Evolutionary conservation across 2,329 filamentous ascomycete genomes (phyloP).

Genomic region (Polytolypa hystricis): DNA sequence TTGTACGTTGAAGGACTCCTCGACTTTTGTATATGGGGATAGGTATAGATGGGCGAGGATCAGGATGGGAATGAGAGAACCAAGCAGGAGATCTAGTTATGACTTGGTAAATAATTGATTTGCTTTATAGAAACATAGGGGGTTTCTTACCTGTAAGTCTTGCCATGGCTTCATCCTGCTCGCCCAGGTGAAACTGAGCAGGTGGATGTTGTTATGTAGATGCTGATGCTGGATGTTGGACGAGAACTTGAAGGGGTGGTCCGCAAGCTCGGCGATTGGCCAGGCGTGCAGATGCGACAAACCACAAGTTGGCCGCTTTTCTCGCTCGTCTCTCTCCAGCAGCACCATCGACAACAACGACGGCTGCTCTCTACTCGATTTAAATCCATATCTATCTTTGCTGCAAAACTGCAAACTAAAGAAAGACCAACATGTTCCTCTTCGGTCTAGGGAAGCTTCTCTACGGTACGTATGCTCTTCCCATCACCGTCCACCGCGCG

Average conservation of each 20-base stretch:
- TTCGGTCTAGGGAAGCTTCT: slow-evolving; percentile 60
- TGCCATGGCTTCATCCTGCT: slow-evolving; percentile 6
- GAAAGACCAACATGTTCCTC: slow-evolving; percentile 56
- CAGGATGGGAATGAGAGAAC: slow-evolving; percentile 49
- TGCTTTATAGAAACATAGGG: too few species aligned
- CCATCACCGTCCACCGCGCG: not conserved
- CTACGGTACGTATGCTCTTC: slow-evolving; percentile 45
- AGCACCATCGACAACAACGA: too few species aligned
- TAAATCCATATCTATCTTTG: too few species aligned
- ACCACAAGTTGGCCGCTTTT: too few species aligned
- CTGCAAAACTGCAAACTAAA: too few species aligned
- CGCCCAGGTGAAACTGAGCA: not conserved
- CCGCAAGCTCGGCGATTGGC: too few species aligned
- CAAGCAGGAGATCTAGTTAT: slow-evolving; percentile 31
- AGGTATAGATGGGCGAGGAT: slow-evolving; percentile 59
- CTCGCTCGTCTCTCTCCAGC: too few species aligned
- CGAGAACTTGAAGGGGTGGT: too few species aligned
- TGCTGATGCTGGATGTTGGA: slow-evolving; percentile 1
- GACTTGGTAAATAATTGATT: not conserved
- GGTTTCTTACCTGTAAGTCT: slow-evolving; percentile 9
- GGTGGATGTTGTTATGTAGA: not conserved
- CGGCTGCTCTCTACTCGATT: too few species aligned
- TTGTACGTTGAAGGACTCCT: slow-evolving; percentile 97
- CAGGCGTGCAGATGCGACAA: too few species aligned
- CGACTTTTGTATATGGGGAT: slow-evolving; percentile 90